Evolutionary conservation across 495 filamentous ascomycete species (phyloP), one percentile per base, ranked within the genome.

Genomic region (Tuber microsphaerosporum): DNA sequence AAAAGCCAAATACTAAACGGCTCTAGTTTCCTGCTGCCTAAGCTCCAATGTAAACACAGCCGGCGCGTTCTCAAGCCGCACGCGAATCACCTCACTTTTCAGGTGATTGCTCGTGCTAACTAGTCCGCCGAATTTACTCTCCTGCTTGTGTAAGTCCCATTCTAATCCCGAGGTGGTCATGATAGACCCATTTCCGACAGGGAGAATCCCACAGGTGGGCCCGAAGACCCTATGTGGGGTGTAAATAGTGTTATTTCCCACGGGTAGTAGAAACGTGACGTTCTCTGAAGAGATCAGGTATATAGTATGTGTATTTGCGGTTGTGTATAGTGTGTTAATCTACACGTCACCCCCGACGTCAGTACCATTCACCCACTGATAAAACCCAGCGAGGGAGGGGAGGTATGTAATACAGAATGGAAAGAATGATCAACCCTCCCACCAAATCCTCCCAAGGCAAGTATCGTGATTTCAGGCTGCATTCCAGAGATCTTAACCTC

Each of bases 91-190:
- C 20, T 84, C 85, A 70, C 85, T 86, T 46, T 85, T 84, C 42
- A 97, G 88, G 81, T 94, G 92, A 85, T 99, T 99, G 84, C 95
- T 99, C 69, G 95, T 98, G 81, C 94, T 97, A 76, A 99, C 84
- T 80, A 91, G 89, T 0, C 90, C 89, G 0, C 94, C 95, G 83
- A 98, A 93, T 79, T 88, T 86, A 0, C 94, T 97, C 76, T 86
- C 84, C 92, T 93, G 94, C 73, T 91, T 85, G 74, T 86, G 77
- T 1, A 99, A 91, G 84, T 99, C 93, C 94, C 95, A 99, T 81
- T 94, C 90, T 69, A 99, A 85, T 0, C 95, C 95, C 0, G 84
- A 83, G 0, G 93, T 96, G 3, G 88, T 91, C 77, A 99, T 92
- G 3, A 86, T 76, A 51, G 92, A 89, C 7, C 90, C 89, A 37